phyloP scores from a whole-genome alignment of 768 basidiomycete species.

The Mrakia frigida region DNA sequence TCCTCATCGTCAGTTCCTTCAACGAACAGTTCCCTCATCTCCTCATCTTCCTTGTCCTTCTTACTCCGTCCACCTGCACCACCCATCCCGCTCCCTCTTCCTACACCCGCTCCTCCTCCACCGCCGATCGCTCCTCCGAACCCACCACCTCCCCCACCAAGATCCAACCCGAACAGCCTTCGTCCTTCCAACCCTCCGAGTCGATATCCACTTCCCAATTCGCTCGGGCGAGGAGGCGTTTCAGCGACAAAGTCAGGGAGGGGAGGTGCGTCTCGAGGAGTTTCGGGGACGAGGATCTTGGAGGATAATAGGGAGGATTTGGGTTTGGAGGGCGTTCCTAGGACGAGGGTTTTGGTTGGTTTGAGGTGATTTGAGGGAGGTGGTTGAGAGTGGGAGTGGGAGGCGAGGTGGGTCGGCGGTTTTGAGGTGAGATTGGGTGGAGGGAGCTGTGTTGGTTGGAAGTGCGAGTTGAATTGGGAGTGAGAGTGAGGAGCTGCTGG shows the following conservation, averaged over 20 bases:
- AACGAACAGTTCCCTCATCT: background rate
- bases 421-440: too few species aligned
- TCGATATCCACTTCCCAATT: background rate
- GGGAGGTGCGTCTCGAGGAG: background rate
- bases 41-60: background rate
- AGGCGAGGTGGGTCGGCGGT: background rate
- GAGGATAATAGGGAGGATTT: background rate
- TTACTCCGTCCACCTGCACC: background rate
- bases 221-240: background rate
- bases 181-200: background rate
- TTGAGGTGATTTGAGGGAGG: background rate
- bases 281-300: constrained; percentile 4
- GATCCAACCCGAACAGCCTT: background rate
- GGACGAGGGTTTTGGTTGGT: constrained; percentile 1
- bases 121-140: background rate
- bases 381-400: background rate
- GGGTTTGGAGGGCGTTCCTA: background rate
- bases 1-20: constrained; percentile 11
- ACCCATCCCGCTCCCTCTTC: background rate
- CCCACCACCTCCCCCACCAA: background rate
- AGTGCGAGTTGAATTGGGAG: too few species aligned
- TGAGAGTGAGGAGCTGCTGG: too few species aligned
- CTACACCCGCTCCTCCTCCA: background rate
- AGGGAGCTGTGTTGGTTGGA: too few species aligned
- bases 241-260: background rate